Evolutionary conservation across 352 stramenopile genomes (phyloP).

Genomic region (Pythium periplocum): DNA sequence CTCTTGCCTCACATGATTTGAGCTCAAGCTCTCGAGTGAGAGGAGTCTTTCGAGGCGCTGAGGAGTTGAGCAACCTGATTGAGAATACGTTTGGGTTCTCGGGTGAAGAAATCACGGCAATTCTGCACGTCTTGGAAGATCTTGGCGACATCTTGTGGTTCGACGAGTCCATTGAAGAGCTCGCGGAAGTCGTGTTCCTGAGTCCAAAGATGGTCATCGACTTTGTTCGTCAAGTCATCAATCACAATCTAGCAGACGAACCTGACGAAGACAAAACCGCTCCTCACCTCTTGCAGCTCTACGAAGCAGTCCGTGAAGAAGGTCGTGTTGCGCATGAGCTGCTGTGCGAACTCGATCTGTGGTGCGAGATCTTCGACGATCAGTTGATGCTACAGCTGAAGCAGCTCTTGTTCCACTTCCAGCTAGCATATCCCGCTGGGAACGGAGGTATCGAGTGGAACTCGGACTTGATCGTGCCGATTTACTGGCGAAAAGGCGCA

Average conservation of each 20-base stretch:
- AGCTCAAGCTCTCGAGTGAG: too few relatives aligned
- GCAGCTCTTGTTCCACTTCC: constrained; percentile 10
- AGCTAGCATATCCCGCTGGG: constrained; percentile 9
- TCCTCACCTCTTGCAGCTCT: background rate
- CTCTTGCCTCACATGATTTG: background rate
- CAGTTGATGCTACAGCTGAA: constrained; percentile 10
- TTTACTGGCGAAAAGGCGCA: constrained; percentile 6
- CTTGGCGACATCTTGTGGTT: constrained; percentile 20
- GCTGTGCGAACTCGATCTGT: constrained; percentile 1
- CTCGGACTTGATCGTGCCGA: constrained; percentile 12
- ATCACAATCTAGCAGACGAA: background rate
- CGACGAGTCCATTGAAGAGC: background rate
- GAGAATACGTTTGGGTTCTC: background rate
- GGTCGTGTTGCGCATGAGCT: constrained; percentile 5
- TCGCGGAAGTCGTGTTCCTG: background rate
- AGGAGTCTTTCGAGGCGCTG: background rate
- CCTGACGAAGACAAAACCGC: background rate
- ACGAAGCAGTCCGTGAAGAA: constrained; percentile 3
- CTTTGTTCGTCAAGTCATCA: constrained; percentile 1
- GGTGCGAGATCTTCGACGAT: constrained; percentile 1
- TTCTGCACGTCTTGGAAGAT: constrained; percentile 12
- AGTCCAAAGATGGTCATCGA: background rate
- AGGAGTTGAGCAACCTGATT: constrained; percentile 1
- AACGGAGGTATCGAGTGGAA: background rate
- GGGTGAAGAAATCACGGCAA: background rate